These are phyloP conservation scores for Dothistroma septosporum DNA, from an alignment of 2,329 filamentous ascomycete species.

Conservation along the genomic window DNA sequence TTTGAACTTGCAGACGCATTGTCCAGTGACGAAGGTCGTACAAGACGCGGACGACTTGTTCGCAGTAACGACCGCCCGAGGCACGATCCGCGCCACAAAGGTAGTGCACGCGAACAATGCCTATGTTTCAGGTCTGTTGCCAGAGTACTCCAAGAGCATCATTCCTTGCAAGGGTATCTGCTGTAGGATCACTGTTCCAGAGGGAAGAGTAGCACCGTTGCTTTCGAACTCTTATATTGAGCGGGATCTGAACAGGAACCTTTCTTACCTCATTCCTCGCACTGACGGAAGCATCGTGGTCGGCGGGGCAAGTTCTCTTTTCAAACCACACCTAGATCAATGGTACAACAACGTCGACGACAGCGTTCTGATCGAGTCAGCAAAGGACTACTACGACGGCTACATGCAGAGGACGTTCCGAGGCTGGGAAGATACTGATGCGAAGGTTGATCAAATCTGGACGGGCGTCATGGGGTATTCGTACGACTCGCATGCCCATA, in stretches of 20 bases:
- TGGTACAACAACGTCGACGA: constrained; percentile 51
- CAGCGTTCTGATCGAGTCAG: constrained; percentile 40
- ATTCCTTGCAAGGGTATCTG: constrained; percentile 34
- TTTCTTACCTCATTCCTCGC: constrained; percentile 41
- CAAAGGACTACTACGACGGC: constrained; percentile 43
- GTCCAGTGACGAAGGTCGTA: constrained; percentile 48
- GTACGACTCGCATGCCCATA: constrained; percentile 15
- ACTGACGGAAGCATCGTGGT: constrained; percentile 44
- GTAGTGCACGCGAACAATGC: constrained; percentile 37
- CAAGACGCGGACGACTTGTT: neutral
- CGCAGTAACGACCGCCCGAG: constrained; percentile 22
- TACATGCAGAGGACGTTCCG: constrained; percentile 48
- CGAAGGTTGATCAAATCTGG: constrained; percentile 39
- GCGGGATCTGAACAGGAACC: constrained; percentile 19
- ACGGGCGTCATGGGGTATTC: constrained; percentile 36
- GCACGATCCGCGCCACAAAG: constrained; percentile 20
- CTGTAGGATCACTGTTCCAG: constrained; percentile 21
- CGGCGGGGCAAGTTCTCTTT: constrained; percentile 38
- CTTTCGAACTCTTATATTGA: constrained; percentile 22
- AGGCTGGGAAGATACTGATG: constrained; percentile 47
- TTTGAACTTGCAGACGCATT: constrained; percentile 69
- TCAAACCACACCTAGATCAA: constrained; percentile 31
- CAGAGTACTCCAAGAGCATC: constrained; percentile 33
- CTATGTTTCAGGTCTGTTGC: constrained; percentile 34
- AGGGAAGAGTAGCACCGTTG: constrained; percentile 13